Evolutionary conservation across 2,329 filamentous ascomycete species (phyloP), one percentile per base, ranked within the genome.

Genomic region (Lasiodiplodia citricola): DNA sequence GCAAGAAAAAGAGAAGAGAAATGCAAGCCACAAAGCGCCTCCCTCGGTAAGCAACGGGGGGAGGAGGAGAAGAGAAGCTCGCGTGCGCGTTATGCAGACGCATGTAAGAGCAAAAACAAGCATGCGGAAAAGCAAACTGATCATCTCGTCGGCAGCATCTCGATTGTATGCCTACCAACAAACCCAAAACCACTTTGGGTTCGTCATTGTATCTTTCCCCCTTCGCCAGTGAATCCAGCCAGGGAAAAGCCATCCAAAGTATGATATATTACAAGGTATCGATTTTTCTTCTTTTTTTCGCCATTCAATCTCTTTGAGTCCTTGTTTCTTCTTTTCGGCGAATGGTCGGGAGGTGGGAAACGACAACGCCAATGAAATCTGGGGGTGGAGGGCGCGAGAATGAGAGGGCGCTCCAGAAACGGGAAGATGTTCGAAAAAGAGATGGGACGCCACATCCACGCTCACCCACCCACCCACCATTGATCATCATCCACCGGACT

Each of bases 271-370:
- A 47, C 44, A 47, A 47, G 44, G 44, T 47, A 57, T n/a, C 16
- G 25, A 57, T 57, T 57, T 57, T 57, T 28, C 35, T 57, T 57
- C 31, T 31, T 57, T 57, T 57, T 57, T 31, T 21, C 35, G 11
- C 25, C 54, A 21, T 57, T 37, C 18, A 37, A 47, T n/a, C 44
- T 47, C 44, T 47, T 47, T 21, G 44, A n/a, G 44, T n/a, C 44
- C 44, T 11, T 47, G 16, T 47, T 10, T 21, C 18, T 47, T 21
- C 44, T 14, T 21, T n/a, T 16, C 18, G 44, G 44, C 7, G 13
- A 47, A n/a, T 47, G 44, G 3, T 47, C 44, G 44, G 44, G 18
- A n/a, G 8, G 4, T 18, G 7, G 13, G 38, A 14, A 41, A 47
- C 44, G 44, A 47, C 44, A 47, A 47, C 44, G 18, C 44, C 44